Base-by-base conservation (phyloP, 2,329 filamentous ascomycete species). In the Aspergillus sp. region DNA sequence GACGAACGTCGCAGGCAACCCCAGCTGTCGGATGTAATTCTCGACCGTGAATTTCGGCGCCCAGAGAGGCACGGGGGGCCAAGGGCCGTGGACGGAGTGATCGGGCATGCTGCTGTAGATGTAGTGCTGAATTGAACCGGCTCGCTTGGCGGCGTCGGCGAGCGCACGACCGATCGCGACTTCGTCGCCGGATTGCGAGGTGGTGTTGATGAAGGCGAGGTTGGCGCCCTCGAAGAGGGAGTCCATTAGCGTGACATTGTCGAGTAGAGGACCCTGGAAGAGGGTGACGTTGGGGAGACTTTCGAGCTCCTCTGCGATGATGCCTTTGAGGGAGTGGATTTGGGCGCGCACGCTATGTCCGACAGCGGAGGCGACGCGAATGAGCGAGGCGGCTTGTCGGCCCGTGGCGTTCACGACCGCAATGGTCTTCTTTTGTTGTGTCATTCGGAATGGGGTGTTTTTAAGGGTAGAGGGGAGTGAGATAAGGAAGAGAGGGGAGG, bases 71-170 rank as follows among this genome's bases (percentile, higher is more conserved):
- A 97, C 80, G 1, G 90, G 89, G 49, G 90, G 91, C 91, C 92
- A 96, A 29, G 87, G 80, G 63, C 90, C 87, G 76, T 93, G 92
- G 47, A 89, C 86, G 16, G 90, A 89, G 75, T 98, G 93, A 70
- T 98, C 93, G 4, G 95, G 94, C 93, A 98, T 96, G 70, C 92
- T 96, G 67, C 92, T 96, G 79, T 97, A 99, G 73, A 99, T 86
- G 76, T 92, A 97, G 77, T 98, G 95, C 69, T 92, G 87, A 51
- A 98, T 86, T 31, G 77, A 72, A 53, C 90, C 88, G 45, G 89
- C 90, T 68, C 85, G 87, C 75, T 95, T 94, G 55, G 94, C 94
- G 14, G 92, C 92, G 71, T 96, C 91, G 60, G 93, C 95, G 61
- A 97, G 84, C 2, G 91, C 90, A 73, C 90, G 89, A 63, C 95